phyloP scores from a whole-genome alignment of 1,139 yeast species.

The Meyerozyma sp. region DNA sequence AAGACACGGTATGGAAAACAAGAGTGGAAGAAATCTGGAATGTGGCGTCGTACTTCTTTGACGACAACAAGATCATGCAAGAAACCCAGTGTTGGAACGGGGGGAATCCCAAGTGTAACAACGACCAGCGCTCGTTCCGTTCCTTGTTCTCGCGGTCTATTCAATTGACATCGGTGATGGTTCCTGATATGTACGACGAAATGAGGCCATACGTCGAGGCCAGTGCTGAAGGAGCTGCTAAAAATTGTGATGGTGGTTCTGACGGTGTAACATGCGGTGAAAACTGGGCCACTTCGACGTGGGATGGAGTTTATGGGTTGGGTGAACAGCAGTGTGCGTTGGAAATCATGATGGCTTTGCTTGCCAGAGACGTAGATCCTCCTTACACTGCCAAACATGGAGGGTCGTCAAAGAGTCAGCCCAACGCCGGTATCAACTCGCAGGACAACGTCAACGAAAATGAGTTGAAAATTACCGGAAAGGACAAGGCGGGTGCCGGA shows the following conservation, averaged over 20 bases:
- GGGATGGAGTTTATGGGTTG: constrained; percentile 81
- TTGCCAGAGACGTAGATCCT: constrained; percentile 47
- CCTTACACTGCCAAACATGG: constrained; percentile 58
- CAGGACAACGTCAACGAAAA: constrained; percentile 28
- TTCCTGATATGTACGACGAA: constrained; percentile 53
- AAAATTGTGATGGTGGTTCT: constrained; percentile 76
- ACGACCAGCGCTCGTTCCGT: constrained; percentile 86
- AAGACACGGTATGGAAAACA: constrained; percentile 59
- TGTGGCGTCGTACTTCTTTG: constrained; percentile 58
- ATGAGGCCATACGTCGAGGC: constrained; percentile 46
- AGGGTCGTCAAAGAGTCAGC: constrained; percentile 56
- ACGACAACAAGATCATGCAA: constrained; percentile 51
- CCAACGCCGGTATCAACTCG: constrained; percentile 51
- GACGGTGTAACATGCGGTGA: constrained; percentile 91
- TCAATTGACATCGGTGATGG: constrained; percentile 68
- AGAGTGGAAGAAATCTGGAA: constrained; percentile 50
- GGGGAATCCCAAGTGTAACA: constrained; percentile 53
- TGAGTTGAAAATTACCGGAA: constrained; percentile 44
- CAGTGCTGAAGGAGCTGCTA: constrained; percentile 77
- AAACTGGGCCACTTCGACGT: constrained; percentile 63
- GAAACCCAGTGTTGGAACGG: constrained; percentile 78
- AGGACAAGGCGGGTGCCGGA: constrained; percentile 87
- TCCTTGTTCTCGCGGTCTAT: constrained; percentile 75
- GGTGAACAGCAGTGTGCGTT: constrained; percentile 93
- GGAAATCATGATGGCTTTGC: constrained; percentile 66